Evolutionary conservation across 2,329 filamentous ascomycete genomes (phyloP).

Genomic region (Nigrospora sphaerica): DNA sequence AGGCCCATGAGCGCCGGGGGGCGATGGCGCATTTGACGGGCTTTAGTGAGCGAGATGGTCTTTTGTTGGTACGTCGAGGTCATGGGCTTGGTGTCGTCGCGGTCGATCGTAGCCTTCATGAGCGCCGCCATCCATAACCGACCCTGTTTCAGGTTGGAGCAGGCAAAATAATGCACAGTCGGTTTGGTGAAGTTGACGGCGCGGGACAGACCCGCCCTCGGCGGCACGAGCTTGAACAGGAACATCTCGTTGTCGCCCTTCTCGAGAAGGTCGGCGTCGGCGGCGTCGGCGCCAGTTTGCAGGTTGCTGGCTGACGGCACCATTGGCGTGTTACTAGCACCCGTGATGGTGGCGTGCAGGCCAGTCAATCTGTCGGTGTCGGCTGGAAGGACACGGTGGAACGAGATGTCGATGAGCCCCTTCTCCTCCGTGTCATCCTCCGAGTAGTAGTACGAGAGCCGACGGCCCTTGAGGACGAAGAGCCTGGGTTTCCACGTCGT

Average conservation of each 20-base stretch:
- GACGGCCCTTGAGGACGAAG: conserved; percentile 88
- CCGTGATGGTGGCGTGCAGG: conserved; percentile 84
- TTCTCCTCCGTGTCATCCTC: conserved; percentile 90
- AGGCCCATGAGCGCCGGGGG: conserved; percentile 81
- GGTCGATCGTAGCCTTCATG: conserved; percentile 98
- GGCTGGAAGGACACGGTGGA: conserved; percentile 90
- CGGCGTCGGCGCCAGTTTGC: conserved; percentile 33
- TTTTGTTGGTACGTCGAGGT: conserved; percentile 95
- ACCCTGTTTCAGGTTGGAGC: conserved; percentile 81
- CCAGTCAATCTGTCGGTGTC: conserved; percentile 87
- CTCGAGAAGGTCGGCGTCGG: conserved; percentile 23
- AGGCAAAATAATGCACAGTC: conserved; percentile 94
- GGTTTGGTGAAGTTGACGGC: conserved; percentile 98
- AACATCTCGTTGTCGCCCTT: conserved; percentile 70
- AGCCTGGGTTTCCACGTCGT: conserved; percentile 94
- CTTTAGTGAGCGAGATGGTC: conserved; percentile 88
- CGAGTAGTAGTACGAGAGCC: conserved; percentile 92
- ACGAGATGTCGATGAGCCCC: conserved; percentile 94
- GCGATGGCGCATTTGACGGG: conserved; percentile 77
- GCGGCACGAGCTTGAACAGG: conserved; percentile 96
- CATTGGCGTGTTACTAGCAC: conserved; percentile 66
- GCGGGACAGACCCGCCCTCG: conserved; percentile 76
- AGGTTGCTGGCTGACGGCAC: conserved; percentile 39
- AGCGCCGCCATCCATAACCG: conserved; percentile 96
- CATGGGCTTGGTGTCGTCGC: conserved; percentile 71